These are phyloP conservation scores for Tulasnella sp. DNA, from an alignment of 768 basidiomycete species.

Conservation along the genomic window DNA sequence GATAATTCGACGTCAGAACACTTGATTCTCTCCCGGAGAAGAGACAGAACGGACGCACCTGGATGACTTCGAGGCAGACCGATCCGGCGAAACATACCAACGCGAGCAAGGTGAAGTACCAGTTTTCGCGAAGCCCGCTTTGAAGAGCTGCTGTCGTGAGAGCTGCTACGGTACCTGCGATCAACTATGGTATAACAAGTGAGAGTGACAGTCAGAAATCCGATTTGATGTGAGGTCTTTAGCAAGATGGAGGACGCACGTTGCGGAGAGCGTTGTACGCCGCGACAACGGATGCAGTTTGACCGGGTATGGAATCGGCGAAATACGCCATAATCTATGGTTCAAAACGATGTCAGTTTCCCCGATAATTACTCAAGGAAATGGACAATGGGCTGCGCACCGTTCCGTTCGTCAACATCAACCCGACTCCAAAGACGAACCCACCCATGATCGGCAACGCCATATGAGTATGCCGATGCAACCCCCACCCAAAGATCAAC, in stretches of 20 bases:
- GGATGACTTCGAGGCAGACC: conserved; percentile 3
- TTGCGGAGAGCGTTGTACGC: conserved; percentile 13
- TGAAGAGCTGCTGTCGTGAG: conserved; percentile 8
- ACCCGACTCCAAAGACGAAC: conserved; percentile 14
- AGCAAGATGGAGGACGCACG: not conserved
- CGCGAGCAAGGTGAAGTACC: conserved; percentile 15
- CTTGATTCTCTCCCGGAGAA: not conserved
- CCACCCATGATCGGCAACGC: conserved; percentile 13
- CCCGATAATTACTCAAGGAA: not conserved
- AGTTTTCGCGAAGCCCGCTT: conserved; percentile 8
- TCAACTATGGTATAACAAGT: not conserved
- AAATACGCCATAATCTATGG: conserved; percentile 14
- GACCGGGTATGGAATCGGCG: conserved; percentile 10
- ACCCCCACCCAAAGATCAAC: conserved; percentile 13
- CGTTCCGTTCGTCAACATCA: conserved; percentile 14
- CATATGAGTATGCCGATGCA: not conserved
- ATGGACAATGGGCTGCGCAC: not conserved
- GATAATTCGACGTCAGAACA: not conserved
- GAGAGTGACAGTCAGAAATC: not conserved
- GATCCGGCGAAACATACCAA: not conserved
- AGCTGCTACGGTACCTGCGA: conserved; percentile 10
- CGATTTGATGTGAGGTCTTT: not conserved
- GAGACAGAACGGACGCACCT: not conserved
- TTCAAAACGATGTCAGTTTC: not conserved
- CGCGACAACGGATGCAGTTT: conserved; percentile 13